Base-by-base conservation (phyloP, 257 asterid species). In the Solanum sparsipilum region DNA sequence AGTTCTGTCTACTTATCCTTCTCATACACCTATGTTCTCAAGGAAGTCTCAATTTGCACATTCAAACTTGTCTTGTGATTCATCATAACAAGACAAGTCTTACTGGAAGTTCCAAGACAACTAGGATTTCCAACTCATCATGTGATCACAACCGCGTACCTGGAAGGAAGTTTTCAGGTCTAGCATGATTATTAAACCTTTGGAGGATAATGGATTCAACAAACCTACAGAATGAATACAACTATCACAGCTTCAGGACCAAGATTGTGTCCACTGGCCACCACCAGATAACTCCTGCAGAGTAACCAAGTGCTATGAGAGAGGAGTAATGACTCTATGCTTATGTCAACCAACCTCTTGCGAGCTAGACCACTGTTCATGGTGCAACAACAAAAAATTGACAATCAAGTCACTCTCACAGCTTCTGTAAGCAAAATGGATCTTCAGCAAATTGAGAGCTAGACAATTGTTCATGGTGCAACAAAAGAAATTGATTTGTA, bases 271-370 rank as follows among this genome's bases (percentile, higher is more conserved):
- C 96, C 90, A 48, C 23, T 94, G 89, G 84, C 98, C 90, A 58
- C 12, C 67, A 20, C 67, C 67, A 34, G 96, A 91, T 84, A 95
- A 88, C 90, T 97, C 98, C 90, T 92, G 90, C 85, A 93, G 94
- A 88, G 95, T 97, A 73, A 94, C 97, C 90, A 97, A 29, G 93
- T 96, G 98, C 92, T 96, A 98, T 0, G 98, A 60, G 93, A 96
- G 86, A 84, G 98, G 98, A 88, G 97, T 91, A 91, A 97, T 96
- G 73, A 96, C 95, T 91, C 98, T 98, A 97, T 93, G 89, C 98
- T 97, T 39, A 96, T 88, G 86, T 96, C 98, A 88, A 97, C 91
- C 95, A 94, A 86, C 86, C 98, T 92, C 88, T 96, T 96, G 86
- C 94, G 98, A 87, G 98, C 98, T 86, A 96, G 90, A 72, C 95